These are phyloP conservation scores for Phytomonas serpens DNA, from an alignment of 208 protist genomes.

Conservation along the genomic window DNA sequence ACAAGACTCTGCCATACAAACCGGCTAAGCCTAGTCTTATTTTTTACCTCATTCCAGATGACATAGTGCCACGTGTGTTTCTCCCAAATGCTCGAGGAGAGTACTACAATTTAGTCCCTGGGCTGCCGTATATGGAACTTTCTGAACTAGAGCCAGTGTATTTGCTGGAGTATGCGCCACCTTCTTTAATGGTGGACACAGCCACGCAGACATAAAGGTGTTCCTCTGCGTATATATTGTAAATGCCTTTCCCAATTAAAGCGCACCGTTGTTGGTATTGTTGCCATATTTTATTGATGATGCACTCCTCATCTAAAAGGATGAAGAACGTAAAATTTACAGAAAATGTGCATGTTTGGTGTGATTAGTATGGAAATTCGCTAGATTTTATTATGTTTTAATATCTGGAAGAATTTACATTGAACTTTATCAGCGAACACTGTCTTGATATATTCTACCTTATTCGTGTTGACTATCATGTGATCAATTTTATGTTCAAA, in stretches of 20 bases:
- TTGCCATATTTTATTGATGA: background rate
- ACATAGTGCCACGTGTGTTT: slow-evolving; percentile 43
- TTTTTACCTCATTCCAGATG: slow-evolving; percentile 70
- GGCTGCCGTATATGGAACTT: slow-evolving; percentile 70
- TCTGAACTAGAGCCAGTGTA: slow-evolving; percentile 14
- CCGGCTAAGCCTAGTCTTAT: slow-evolving; percentile 52
- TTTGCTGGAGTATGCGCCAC: slow-evolving; percentile 51
- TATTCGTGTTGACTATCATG: background rate
- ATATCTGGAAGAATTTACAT: background rate
- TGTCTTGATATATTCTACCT: background rate
- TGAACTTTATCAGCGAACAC: background rate
- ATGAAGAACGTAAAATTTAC: background rate
- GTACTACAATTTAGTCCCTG: slow-evolving; percentile 53
- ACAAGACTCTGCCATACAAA: slow-evolving; percentile 55
- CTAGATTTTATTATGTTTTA: background rate
- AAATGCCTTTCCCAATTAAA: slow-evolving; percentile 15
- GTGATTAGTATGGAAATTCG: background rate
- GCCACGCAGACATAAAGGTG: slow-evolving; percentile 10
- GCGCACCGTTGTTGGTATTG: background rate
- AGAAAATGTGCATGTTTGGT: background rate
- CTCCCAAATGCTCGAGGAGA: slow-evolving; percentile 72
- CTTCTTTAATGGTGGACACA: slow-evolving; percentile 14
- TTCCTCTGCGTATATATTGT: slow-evolving; percentile 6
- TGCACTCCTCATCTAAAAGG: background rate
- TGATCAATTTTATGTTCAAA: background rate